A percentile compares a stretch with the other conserved stretches of the same genome.
Evolutionary conservation across 2,329 filamentous ascomycete genomes (phyloP).

Genomic region (Allantophomopsis lycopodina): DNA sequence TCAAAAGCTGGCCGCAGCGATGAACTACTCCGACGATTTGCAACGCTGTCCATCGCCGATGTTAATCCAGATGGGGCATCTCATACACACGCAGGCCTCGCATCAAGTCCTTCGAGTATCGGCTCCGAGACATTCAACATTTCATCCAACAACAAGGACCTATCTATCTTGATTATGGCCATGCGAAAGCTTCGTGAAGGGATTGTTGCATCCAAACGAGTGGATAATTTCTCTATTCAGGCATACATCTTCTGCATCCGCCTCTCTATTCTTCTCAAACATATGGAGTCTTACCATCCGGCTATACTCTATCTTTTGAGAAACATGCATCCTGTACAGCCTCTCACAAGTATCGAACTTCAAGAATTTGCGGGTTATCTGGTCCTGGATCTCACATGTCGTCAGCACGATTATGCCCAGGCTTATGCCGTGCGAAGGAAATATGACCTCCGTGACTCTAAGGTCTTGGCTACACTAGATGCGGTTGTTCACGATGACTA

Average conservation of each 20-base stretch:
- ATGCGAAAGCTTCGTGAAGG: constrained; percentile 88
- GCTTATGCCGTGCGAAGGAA: constrained; percentile 54
- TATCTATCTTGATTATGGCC: constrained; percentile 65
- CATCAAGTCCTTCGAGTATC: constrained; percentile 6
- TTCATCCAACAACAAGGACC: constrained; percentile 30
- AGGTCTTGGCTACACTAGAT: constrained; percentile 53
- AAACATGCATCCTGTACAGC: constrained; percentile 51
- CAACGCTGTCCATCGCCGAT: constrained; percentile 36
- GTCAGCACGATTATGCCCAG: constrained; percentile 58
- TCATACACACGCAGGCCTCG: constrained; percentile 5
- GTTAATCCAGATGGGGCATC: constrained; percentile 8
- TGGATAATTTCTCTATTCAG: constrained; percentile 72
- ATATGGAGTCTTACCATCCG: constrained; percentile 82
- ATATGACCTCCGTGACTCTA: constrained; percentile 50
- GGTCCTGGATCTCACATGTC: constrained; percentile 79
- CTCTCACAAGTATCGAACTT: constrained; percentile 58
- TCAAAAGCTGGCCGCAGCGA: constrained; percentile 57
- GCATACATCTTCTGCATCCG: constrained; percentile 88
- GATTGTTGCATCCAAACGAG: constrained; percentile 63
- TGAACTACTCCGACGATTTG: constrained; percentile 63
- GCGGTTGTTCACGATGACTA: constrained; percentile 75
- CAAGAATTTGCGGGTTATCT: constrained; percentile 71
- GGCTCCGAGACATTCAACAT: constrained; percentile 3
- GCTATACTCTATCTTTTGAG: constrained; percentile 70
- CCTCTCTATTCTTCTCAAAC: constrained; percentile 64